phyloP scores from a whole-genome alignment of 129 eudicot genomes.

The Heracleum sosnowskyi region DNA sequence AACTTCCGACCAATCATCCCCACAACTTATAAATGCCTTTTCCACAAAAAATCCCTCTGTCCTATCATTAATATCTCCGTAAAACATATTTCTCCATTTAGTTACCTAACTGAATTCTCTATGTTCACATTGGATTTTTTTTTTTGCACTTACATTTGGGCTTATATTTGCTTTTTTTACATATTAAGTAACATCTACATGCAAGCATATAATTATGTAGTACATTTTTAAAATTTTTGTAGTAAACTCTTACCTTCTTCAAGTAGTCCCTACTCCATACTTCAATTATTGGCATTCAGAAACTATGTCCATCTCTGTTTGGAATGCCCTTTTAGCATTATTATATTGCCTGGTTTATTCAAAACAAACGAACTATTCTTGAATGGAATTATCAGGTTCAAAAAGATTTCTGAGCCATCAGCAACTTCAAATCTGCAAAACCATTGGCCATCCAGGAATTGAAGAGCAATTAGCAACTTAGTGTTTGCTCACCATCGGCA shows the following conservation, averaged over 20 bases:
- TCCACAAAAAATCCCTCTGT: neutral
- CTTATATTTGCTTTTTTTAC: neutral
- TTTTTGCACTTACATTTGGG: neutral
- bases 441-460: neutral
- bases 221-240: neutral
- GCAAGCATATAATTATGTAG: neutral
- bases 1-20: neutral
- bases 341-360: neutral
- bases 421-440: neutral
- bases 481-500: neutral
- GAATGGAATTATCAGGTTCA: neutral
- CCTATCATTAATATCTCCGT: neutral
- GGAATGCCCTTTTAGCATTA: neutral
- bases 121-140: neutral
- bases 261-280: neutral
- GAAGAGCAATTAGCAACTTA: neutral
- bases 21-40: neutral
- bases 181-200: neutral
- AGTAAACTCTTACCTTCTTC: constrained; percentile 7
- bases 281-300: neutral
- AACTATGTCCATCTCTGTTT: neutral
- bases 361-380: constrained; percentile 16
- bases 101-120: neutral
- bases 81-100: neutral
- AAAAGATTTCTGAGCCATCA: neutral